phyloP scores from a whole-genome alignment of 176 grass and related monocot genomes.

The Musa beccarii region DNA sequence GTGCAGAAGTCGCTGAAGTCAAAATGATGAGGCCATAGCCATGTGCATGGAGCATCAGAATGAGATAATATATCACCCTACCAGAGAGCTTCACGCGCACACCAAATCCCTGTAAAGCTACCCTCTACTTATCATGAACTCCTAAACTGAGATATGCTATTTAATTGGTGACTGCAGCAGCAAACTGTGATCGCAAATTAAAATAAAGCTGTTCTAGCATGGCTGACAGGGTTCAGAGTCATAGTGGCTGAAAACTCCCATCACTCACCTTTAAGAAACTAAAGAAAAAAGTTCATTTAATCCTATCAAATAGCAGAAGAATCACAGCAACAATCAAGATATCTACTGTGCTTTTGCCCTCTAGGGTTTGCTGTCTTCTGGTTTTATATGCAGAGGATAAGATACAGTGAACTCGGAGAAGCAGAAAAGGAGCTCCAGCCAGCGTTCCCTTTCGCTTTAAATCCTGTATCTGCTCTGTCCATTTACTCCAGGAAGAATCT shows the following conservation, averaged over 20 bases:
- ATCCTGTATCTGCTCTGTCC: neutral
- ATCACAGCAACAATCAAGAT: neutral
- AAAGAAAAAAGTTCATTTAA: no score
- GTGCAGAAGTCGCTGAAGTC: neutral
- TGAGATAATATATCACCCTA: neutral
- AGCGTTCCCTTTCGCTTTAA: neutral
- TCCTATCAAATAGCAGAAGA: neutral
- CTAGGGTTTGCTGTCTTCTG: neutral
- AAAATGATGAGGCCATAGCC: neutral
- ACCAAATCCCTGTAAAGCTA: neutral
- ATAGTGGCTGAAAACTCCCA: neutral
- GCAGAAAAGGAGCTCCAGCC: neutral
- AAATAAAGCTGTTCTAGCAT: neutral
- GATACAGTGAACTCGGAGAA: neutral
- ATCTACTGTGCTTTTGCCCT: neutral
- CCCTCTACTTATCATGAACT: neutral
- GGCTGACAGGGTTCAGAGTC: neutral
- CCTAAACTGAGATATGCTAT: neutral
- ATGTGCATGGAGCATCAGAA: neutral
- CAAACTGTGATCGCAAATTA: neutral
- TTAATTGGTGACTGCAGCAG: neutral
- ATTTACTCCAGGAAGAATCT: neutral
- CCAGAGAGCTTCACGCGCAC: neutral
- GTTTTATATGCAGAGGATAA: constrained; percentile 4
- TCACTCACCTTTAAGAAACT: no score